Base-by-base conservation (phyloP, 140 eudicot genomes). In the Flaveria floridana region DNA sequence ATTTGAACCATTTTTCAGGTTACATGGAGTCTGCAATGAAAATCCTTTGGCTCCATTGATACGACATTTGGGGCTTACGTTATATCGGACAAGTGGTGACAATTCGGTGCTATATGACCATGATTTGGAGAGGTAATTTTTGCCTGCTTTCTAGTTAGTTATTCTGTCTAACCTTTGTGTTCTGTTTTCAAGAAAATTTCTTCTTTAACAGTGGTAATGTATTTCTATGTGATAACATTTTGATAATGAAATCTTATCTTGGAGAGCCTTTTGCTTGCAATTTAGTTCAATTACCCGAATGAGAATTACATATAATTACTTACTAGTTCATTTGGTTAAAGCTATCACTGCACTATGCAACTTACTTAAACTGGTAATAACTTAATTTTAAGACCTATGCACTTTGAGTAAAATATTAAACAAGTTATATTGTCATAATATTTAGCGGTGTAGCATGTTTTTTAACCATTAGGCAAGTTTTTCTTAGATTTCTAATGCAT, bases 21-120 rank as follows among this genome's bases (percentile, higher is more conserved):
- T 95, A 51, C 99, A 95, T 82, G 99, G 99, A 84, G 99, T 91
- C 47, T 95, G 99, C 86, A 88, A 95, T 55, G 99, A 95, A 85
- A 95, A 95, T 82, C 99, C 99, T 30, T 85, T 95, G 87, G 96
- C 99, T 68, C 97, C 97, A 4, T 26, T 91, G 57, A 95, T 95
- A 74, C 91, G 99, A 42, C 86, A 86, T 23, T 80, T 95, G 70
- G 99, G 99, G 71, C 96, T 95, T 65, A 59, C 89, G 19, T 71
- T 95, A 74, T 95, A 95, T 78, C 91, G 96, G 71, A 95, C 99
- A 39, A 95, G 99, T 80, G 99, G 97, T 61, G 99, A 95, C 72
- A 89, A 95, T 83, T 95, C 99, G 2, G 93, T 95, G 34, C 78
- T 95, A 6, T 95, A 95, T 78, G 99, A 95, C 79, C 99, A 95